These are phyloP conservation scores for Plasmodium falciparum DNA, from an alignment of 169 alveolate species.

Conservation along the genomic window DNA sequence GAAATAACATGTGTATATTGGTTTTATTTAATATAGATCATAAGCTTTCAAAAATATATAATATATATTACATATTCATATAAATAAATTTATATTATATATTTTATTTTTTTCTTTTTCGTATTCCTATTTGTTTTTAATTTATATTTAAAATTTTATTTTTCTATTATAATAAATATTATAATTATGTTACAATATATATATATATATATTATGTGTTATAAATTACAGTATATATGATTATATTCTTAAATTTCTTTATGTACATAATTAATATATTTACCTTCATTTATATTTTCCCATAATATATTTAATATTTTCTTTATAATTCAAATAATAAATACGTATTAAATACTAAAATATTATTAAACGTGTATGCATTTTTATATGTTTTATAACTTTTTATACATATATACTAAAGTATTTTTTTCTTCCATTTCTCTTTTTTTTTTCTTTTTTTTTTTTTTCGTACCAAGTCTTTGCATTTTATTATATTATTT, in stretches of 20 bases:
- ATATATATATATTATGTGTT: too few species aligned
- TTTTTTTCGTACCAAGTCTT: too few species aligned
- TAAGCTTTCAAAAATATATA: neutral
- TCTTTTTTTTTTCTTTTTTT: too few species aligned
- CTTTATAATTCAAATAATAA: neutral
- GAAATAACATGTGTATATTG: neutral
- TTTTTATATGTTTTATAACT: neutral
- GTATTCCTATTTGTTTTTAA: constrained; percentile 8
- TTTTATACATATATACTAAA: neutral
- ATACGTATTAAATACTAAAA: neutral
- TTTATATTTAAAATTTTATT: neutral
- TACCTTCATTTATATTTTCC: neutral
- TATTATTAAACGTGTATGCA: constrained; percentile 1
- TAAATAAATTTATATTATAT: neutral
- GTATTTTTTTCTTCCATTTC: too few species aligned
- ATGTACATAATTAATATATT: neutral
- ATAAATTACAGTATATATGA: neutral
- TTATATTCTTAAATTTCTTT: neutral
- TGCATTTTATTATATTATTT: neutral
- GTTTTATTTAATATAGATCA: neutral
- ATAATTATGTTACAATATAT: too few species aligned
- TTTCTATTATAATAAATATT: neutral
- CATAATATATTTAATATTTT: neutral
- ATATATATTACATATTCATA: too few species aligned
- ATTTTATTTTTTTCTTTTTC: neutral